Evolutionary conservation across 2,329 filamentous ascomycete species (phyloP).

Genomic region (Talaromyces sp.): DNA sequence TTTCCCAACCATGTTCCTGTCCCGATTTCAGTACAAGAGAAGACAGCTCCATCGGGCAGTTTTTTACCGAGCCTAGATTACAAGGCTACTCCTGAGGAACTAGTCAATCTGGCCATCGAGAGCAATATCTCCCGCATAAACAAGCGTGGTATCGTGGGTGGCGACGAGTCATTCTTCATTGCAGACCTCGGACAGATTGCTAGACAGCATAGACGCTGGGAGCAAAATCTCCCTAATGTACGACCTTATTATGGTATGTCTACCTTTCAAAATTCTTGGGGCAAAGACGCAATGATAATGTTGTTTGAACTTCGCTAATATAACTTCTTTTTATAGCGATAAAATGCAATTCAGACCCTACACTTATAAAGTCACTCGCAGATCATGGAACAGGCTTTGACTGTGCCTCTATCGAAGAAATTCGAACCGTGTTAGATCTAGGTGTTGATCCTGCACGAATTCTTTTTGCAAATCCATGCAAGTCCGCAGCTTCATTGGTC

Average conservation of each 20-base stretch:
- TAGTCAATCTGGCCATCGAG: slow-evolving; percentile 19
- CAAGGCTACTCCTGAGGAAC: slow-evolving; percentile 1
- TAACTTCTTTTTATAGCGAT: slow-evolving; percentile 23
- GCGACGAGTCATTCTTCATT: slow-evolving; percentile 26
- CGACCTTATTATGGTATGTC: slow-evolving; percentile 26
- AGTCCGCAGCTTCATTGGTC: slow-evolving; percentile 20
- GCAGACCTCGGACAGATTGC: slow-evolving; percentile 22
- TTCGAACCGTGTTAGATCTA: slow-evolving; percentile 22
- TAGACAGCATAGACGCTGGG: slow-evolving; percentile 24
- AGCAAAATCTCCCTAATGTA: slow-evolving; percentile 15
- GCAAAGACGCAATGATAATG: background rate
- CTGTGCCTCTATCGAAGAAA: slow-evolving; percentile 31
- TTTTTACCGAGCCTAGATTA: background rate
- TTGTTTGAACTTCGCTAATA: background rate
- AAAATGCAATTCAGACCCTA: slow-evolving; percentile 33
- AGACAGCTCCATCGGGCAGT: background rate
- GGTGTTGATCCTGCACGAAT: slow-evolving; percentile 29
- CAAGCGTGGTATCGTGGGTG: slow-evolving; percentile 6
- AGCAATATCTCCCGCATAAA: slow-evolving; percentile 6
- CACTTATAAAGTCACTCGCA: slow-evolving; percentile 25
- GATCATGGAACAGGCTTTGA: slow-evolving; percentile 30
- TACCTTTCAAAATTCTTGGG: background rate
- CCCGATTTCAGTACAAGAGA: background rate
- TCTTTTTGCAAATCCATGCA: slow-evolving; percentile 34
- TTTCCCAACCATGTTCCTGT: background rate